Percentiles rank a stretch among this genome's conserved stretches.
phyloP scores from a whole-genome alignment of 192 early-diverging fungal genomes.

The Coemansia sp. region DNA sequence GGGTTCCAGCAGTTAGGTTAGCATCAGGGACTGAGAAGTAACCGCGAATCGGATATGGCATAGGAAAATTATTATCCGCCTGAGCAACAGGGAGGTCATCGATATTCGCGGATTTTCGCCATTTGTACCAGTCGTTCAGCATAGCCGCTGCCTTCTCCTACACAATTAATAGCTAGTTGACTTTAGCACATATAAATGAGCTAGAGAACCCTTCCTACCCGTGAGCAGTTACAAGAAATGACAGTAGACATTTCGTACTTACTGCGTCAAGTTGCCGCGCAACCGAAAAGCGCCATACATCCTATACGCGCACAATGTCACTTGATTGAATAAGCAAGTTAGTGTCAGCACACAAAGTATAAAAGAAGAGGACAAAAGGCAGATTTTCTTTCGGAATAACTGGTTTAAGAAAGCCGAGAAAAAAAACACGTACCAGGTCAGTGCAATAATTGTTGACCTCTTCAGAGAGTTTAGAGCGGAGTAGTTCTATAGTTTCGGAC shows the following conservation, averaged over 20 bases:
- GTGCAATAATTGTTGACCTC: slow-evolving; percentile 46
- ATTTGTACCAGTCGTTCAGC: slow-evolving; percentile 59
- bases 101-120: slow-evolving; percentile 61
- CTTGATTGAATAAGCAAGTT: slow-evolving; percentile 1
- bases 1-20: slow-evolving; percentile 59
- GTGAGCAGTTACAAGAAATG: background rate
- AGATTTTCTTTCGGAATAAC: too few relatives aligned
- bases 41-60: slow-evolving; percentile 68
- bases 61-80: slow-evolving; percentile 57
- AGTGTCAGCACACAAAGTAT: background rate
- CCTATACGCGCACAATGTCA: slow-evolving; percentile 33
- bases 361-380: background rate
- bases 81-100: slow-evolving; percentile 61
- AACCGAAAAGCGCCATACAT: slow-evolving; percentile 60
- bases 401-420: background rate
- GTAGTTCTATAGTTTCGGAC: slow-evolving; percentile 25
- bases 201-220: background rate
- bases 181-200: slow-evolving; percentile 1
- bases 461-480: slow-evolving; percentile 30
- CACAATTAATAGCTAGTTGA: background rate
- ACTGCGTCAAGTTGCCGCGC: slow-evolving; percentile 64
- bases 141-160: slow-evolving; percentile 64
- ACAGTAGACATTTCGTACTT: slow-evolving; percentile 28
- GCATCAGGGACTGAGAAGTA: slow-evolving; percentile 62
- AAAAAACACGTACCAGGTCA: slow-evolving; percentile 30